Conservation (phyloP, 2,329 filamentous ascomycete species). For the Cladosporium sp. region DNA sequence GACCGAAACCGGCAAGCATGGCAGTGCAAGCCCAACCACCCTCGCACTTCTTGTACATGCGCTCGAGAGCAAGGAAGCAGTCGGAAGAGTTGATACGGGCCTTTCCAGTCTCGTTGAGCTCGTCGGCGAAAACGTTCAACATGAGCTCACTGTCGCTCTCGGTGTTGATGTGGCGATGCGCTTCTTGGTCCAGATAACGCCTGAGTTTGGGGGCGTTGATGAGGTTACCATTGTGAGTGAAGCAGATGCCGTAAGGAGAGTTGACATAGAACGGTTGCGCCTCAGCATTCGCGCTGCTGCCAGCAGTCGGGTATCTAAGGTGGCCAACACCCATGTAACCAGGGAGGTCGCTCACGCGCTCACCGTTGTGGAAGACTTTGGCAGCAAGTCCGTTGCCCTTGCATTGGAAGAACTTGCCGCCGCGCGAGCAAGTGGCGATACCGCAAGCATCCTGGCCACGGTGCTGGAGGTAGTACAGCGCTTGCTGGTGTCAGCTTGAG, state of each 20-base stretch:
- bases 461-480: slow-evolving; percentile 48
- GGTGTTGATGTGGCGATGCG: slow-evolving; percentile 84
- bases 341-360: slow-evolving; percentile 70
- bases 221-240: slow-evolving; percentile 85
- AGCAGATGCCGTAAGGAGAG: slow-evolving; percentile 75
- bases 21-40: slow-evolving; percentile 79
- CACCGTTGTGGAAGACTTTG: slow-evolving; percentile 80
- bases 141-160: slow-evolving; percentile 86
- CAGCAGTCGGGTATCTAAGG: slow-evolving; percentile 85
- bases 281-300: slow-evolving; percentile 79
- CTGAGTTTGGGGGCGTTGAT: slow-evolving; percentile 74
- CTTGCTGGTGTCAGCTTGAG: slow-evolving; percentile 33
- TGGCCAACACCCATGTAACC: slow-evolving; percentile 87
- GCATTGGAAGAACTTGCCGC: slow-evolving; percentile 81
- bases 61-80: slow-evolving; percentile 69
- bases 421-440: slow-evolving; percentile 72
- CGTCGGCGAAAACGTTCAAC: slow-evolving; percentile 84
- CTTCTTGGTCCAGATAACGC: slow-evolving; percentile 71
- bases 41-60: slow-evolving; percentile 71
- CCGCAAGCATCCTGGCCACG: slow-evolving; percentile 87
- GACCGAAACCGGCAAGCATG: slow-evolving; percentile 79
- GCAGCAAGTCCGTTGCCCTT: slow-evolving; percentile 88
- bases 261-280: slow-evolving; percentile 94
- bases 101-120: slow-evolving; percentile 77
- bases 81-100: slow-evolving; percentile 76